Evolutionary conservation across 2,329 filamentous ascomycete species (phyloP).

Genomic region (Botryotinia calthae): DNA sequence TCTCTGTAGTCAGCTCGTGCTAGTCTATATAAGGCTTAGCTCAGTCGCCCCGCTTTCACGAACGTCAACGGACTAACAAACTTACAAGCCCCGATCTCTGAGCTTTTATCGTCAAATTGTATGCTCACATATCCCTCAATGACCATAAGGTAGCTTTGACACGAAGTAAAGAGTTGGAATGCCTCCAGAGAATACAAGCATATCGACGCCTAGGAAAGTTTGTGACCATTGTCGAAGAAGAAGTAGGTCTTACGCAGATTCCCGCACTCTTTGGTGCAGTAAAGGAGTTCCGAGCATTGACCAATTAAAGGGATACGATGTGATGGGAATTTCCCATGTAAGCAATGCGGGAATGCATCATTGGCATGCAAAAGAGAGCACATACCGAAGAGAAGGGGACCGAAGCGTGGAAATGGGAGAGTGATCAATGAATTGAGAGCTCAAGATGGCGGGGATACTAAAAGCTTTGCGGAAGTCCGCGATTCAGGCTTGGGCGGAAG

Average conservation of each 20-base stretch:
- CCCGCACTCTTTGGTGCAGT: not conserved
- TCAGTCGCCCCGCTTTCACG: not conserved
- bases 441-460: slow-evolving; percentile 44
- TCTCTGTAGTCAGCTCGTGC: not conserved
- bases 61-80: not conserved
- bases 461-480: slow-evolving; percentile 38
- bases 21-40: slow-evolving; percentile 8
- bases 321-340: slow-evolving; percentile 52
- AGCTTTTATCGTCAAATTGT: slow-evolving; percentile 26
- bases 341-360: slow-evolving; percentile 58
- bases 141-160: slow-evolving; percentile 9
- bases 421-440: slow-evolving; percentile 61
- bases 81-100: not conserved
- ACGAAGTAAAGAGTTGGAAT: slow-evolving; percentile 28
- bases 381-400: slow-evolving; percentile 62
- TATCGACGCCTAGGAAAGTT: slow-evolving; percentile 40
- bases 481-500: slow-evolving; percentile 26
- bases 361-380: slow-evolving; percentile 64
- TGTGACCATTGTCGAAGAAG: slow-evolving; percentile 48
- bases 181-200: slow-evolving; percentile 31
- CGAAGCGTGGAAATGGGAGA: slow-evolving; percentile 60
- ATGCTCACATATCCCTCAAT: slow-evolving; percentile 30
- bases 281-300: slow-evolving; percentile 7
- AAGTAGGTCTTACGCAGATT: slow-evolving; percentile 38
- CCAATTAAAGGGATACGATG: slow-evolving; percentile 44